These are phyloP conservation scores for Scheffersomyces stipitis DNA, from an alignment of 805 yeast genomes.

Conservation along the genomic window DNA sequence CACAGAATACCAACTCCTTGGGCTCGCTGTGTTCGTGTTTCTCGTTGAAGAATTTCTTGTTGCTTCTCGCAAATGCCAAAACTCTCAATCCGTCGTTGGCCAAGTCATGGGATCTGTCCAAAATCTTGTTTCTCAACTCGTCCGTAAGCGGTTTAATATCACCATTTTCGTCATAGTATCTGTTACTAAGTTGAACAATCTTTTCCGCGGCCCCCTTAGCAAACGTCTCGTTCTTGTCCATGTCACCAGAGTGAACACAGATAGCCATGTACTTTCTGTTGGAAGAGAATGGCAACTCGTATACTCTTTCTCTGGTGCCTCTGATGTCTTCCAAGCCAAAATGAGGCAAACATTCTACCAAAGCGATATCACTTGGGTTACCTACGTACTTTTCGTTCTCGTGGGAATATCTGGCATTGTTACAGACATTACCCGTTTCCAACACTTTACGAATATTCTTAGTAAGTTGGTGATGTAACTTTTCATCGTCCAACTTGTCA, in stretches of 20 bases:
- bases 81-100: slow-evolving; percentile 87
- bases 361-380: slow-evolving; percentile 93
- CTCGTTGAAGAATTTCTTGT: slow-evolving; percentile 30
- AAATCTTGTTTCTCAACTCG: slow-evolving; percentile 46
- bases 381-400: slow-evolving; percentile 78
- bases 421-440: slow-evolving; percentile 71
- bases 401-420: slow-evolving; percentile 66
- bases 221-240: slow-evolving; percentile 55
- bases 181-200: slow-evolving; percentile 59
- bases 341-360: slow-evolving; percentile 68
- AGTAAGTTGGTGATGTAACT: slow-evolving; percentile 46
- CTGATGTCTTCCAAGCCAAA: slow-evolving; percentile 77
- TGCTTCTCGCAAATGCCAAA: slow-evolving; percentile 68
- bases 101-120: slow-evolving; percentile 57
- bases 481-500: slow-evolving; percentile 45
- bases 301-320: slow-evolving; percentile 52
- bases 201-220: slow-evolving; percentile 92
- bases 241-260: slow-evolving; percentile 57
- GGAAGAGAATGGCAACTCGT: slow-evolving; percentile 85
- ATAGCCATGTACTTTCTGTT: slow-evolving; percentile 90
- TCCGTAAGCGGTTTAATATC: slow-evolving; percentile 58
- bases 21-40: slow-evolving; percentile 43
- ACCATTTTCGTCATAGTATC: slow-evolving; percentile 59
- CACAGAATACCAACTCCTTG: slow-evolving; percentile 69
- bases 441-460: slow-evolving; percentile 55